Conservation (phyloP, 768 basidiomycete genomes). For the Epithele typhae region DNA sequence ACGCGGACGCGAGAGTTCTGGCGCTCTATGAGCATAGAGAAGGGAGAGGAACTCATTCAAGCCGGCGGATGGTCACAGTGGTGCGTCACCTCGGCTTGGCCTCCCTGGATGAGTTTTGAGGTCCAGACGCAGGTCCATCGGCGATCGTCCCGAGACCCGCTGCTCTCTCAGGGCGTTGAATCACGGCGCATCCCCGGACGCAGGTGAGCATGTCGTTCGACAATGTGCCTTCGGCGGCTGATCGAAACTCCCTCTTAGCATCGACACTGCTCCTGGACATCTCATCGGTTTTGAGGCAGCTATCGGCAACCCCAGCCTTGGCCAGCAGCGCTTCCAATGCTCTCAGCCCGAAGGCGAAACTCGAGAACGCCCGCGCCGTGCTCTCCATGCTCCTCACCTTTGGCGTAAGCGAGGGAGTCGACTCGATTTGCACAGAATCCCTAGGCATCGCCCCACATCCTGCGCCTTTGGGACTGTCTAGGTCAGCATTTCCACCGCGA, state of each 20-base stretch:
- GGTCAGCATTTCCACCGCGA: too few species aligned
- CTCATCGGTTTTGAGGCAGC: constrained; percentile 18
- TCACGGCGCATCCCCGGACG: constrained; percentile 12
- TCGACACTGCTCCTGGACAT: constrained; percentile 28
- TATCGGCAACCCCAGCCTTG: background rate
- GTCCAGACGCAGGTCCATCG: too few species aligned
- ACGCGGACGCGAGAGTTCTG: constrained; percentile 77
- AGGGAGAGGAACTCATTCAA: constrained; percentile 67
- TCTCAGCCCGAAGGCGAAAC: constrained; percentile 31
- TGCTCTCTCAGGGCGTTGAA: too few species aligned
- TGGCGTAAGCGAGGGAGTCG: constrained; percentile 66
- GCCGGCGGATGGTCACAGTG: constrained; percentile 73
- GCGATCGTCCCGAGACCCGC: too few species aligned
- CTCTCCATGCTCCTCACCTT: constrained; percentile 65
- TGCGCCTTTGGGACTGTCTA: too few species aligned
- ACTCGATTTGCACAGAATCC: constrained; percentile 57
- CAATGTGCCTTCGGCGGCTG: background rate
- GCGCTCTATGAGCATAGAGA: constrained; percentile 73
- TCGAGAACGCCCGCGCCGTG: constrained; percentile 53
- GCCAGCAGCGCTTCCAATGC: constrained; percentile 25
- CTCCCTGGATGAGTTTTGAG: too few species aligned
- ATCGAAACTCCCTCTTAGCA: constrained; percentile 17
- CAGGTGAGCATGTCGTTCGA: constrained; percentile 13
- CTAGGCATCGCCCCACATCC: too few species aligned
- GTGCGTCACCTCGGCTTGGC: constrained; percentile 35